A percentile compares a stretch with the other conserved stretches of the same genome.
Conservation (phyloP, 1,139 yeast genomes). For the Candida neerlandica region DNA sequence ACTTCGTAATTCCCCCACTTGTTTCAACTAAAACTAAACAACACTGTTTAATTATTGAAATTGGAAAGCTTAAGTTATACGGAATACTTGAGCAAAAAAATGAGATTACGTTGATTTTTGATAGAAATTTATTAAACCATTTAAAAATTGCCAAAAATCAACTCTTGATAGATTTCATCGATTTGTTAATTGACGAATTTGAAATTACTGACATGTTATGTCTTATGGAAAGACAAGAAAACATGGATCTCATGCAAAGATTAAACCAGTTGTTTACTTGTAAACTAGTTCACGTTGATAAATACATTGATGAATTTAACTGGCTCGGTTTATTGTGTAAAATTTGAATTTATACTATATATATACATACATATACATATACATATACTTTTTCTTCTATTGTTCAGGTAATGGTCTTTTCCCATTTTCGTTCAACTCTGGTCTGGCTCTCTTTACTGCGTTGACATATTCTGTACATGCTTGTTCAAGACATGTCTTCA, state of each 20-base stretch:
- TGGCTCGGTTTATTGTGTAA: constrained; percentile 15
- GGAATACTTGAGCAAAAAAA: constrained; percentile 4
- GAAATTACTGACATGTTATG: constrained; percentile 10
- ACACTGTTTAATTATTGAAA: constrained; percentile 12
- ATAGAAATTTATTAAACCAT: constrained; percentile 4
- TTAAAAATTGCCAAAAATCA: constrained; percentile 2
- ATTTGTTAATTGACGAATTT: constrained; percentile 14
- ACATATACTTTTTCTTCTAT: not conserved
- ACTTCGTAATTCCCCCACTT: constrained; percentile 19
- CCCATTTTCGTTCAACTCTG: constrained; percentile 30
- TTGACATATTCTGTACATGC: constrained; percentile 35
- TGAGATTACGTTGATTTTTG: constrained; percentile 9
- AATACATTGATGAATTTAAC: constrained; percentile 13
- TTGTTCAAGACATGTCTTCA: constrained; percentile 31
- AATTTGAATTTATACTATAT: constrained; percentile 5
- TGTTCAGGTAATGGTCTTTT: constrained; percentile 24
- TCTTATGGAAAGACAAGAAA: constrained; percentile 9
- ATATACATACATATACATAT: not conserved
- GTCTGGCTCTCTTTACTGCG: constrained; percentile 22
- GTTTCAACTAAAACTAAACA: constrained; percentile 1
- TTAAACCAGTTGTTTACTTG: constrained; percentile 9
- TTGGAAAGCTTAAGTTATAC: constrained; percentile 8
- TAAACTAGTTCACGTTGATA: constrained; percentile 7
- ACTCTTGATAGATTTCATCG: constrained; percentile 10
- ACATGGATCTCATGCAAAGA: constrained; percentile 6